Evolutionary conservation across 257 asterid genomes (phyloP).

Genomic region (Cinchona pubescens): DNA sequence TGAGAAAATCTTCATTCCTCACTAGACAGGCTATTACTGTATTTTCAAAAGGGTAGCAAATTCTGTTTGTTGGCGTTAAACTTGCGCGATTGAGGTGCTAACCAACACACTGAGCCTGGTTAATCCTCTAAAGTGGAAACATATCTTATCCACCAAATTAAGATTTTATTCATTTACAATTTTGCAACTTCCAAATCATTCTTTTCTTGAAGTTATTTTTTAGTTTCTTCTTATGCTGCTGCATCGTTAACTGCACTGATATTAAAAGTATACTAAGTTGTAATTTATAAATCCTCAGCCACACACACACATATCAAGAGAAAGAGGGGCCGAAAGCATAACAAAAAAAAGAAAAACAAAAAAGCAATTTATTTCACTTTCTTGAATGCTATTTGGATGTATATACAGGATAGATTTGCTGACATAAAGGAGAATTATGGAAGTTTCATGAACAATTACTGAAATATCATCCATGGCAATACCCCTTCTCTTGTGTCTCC

Average conservation of each 20-base stretch:
- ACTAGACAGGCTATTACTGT: not conserved
- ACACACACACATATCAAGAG: not conserved
- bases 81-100: not conserved
- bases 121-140: not conserved
- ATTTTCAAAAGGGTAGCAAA: not conserved
- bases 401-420: conserved; percentile 37
- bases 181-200: not conserved
- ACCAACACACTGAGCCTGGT: not conserved
- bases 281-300: not conserved
- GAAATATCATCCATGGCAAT: conserved; percentile 94
- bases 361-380: not conserved
- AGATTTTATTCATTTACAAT: not conserved
- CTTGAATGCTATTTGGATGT: conserved; percentile 18
- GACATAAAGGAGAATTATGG: conserved; percentile 38
- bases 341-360: not conserved
- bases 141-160: not conserved
- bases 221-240: not conserved
- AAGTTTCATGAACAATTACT: conserved; percentile 79
- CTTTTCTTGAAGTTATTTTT: too few relatives aligned
- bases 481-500: conserved; percentile 78
- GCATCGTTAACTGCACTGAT: not conserved
- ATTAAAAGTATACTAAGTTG: not conserved
- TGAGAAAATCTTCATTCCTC: not conserved
- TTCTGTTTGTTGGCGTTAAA: not conserved
- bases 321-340: not conserved